phyloP scores from a whole-genome alignment of 1,284 basidiomycete genomes.

The Exobasidium rhododendri region DNA sequence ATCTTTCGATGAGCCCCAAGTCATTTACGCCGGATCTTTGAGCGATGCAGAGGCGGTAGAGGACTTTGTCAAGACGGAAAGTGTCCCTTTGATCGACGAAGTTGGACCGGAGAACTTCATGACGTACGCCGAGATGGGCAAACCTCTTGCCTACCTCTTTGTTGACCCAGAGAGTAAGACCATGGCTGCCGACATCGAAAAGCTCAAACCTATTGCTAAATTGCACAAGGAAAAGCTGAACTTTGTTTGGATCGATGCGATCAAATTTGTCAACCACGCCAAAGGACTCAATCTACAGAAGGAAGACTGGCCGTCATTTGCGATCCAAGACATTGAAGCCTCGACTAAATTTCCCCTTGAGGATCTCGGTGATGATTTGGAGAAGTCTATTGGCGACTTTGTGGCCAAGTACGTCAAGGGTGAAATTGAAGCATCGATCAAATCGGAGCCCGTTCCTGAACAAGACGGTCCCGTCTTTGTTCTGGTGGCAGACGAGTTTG shows the following conservation, averaged over 20 bases:
- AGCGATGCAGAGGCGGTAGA: constrained; percentile 63
- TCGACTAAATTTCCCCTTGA: constrained; percentile 88
- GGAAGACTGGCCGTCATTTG: constrained; percentile 84
- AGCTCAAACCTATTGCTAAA: constrained; percentile 72
- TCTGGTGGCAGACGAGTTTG: constrained; percentile 86
- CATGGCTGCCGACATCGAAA: constrained; percentile 67
- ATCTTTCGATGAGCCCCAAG: constrained; percentile 79
- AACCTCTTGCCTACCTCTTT: constrained; percentile 94
- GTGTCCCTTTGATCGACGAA: constrained; percentile 86
- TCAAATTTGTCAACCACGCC: constrained; percentile 89
- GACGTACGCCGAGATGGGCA: constrained; percentile 73
- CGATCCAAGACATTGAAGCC: constrained; percentile 78
- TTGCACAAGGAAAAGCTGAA: constrained; percentile 82
- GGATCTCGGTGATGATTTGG: constrained; percentile 63
- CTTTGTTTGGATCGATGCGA: constrained; percentile 97
- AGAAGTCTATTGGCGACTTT: constrained; percentile 61
- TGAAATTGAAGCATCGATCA: constrained; percentile 76
- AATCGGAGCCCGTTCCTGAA: constrained; percentile 71
- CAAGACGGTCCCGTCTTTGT: constrained; percentile 79
- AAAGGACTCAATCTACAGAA: constrained; percentile 81
- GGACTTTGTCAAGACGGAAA: constrained; percentile 71
- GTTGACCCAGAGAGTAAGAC: constrained; percentile 73
- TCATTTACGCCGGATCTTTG: constrained; percentile 59
- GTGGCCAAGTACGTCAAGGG: constrained; percentile 69
- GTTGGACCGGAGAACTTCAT: constrained; percentile 92